Evolutionary conservation across 345 rosid genomes (phyloP).

Genomic region (Eucalyptus grandis): DNA sequence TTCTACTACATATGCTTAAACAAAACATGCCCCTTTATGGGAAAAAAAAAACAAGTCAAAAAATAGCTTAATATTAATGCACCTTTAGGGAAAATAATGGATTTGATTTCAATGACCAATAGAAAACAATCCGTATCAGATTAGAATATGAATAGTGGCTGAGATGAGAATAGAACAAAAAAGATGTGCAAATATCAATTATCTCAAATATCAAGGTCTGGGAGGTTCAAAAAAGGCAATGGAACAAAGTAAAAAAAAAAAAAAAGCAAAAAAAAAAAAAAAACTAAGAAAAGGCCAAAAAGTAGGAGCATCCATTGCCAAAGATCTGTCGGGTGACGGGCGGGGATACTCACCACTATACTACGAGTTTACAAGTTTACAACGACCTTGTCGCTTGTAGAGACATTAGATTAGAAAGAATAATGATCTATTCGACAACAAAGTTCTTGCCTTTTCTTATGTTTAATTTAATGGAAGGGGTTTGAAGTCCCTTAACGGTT

Average conservation of each 20-base stretch:
- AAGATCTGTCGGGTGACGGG: slow-evolving; percentile 86
- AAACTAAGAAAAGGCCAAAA: fast-evolving
- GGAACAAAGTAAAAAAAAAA: background rate
- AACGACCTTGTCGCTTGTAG: no score
- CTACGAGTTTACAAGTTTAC: slow-evolving; percentile 11
- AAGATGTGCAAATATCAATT: no score
- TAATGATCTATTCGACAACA: no score
- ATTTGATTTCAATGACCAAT: no score
- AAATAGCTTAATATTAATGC: background rate
- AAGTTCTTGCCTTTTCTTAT: background rate
- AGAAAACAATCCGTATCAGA: no score
- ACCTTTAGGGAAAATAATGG: fast-evolving
- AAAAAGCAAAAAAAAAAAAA: no score
- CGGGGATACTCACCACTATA: slow-evolving; percentile 78
- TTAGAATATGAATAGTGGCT: background rate
- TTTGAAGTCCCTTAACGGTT: background rate
- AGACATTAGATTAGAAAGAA: no score
- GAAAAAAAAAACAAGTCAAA: background rate
- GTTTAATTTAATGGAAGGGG: background rate
- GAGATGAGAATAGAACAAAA: background rate
- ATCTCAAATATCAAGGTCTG: background rate
- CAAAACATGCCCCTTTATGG: background rate
- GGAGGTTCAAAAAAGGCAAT: background rate
- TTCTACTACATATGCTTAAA: background rate
- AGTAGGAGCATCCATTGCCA: slow-evolving; percentile 50